Evolutionary conservation across 164 flowering plant species (phyloP).

Genomic region (Vitis rotundifolia): DNA sequence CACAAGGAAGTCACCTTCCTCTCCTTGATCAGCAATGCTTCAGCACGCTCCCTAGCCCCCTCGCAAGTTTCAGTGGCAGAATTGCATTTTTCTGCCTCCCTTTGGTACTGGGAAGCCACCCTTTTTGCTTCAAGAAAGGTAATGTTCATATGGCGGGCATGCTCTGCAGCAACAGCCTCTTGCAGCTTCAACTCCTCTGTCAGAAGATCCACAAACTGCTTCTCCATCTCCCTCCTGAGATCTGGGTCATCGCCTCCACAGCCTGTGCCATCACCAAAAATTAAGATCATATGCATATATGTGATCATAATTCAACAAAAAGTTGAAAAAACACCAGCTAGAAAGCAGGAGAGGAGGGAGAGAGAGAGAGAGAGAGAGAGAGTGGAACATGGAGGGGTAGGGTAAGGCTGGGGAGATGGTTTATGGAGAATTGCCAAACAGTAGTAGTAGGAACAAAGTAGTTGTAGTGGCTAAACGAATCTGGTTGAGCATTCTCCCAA

Average conservation of each 20-base stretch:
- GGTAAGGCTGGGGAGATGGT: no score
- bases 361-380: no score
- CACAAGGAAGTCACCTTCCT: constrained; percentile 69
- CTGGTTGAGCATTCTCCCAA: no score
- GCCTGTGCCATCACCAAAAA: constrained; percentile 34
- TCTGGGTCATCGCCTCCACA: constrained; percentile 89
- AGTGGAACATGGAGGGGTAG: no score
- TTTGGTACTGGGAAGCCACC: constrained; percentile 74
- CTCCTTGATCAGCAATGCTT: constrained; percentile 65
- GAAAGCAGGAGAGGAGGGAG: no score
- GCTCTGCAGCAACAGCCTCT: constrained; percentile 64
- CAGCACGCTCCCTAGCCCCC: constrained; percentile 77
- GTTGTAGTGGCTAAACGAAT: no score
- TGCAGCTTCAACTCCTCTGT: constrained; percentile 82
- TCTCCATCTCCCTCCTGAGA: constrained; percentile 81
- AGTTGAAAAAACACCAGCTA: no score
- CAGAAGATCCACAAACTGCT: constrained; percentile 81
- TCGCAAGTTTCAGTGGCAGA: constrained; percentile 89
- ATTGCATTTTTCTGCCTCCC: constrained; percentile 89
- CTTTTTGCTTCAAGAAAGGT: constrained; percentile 75
- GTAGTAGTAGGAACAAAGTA: no score
- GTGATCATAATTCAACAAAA: no score
- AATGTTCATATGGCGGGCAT: constrained; percentile 62
- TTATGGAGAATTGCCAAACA: no score
- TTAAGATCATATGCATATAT: no score